Evolutionary conservation across 2,329 filamentous ascomycete genomes (phyloP).

Genomic region (Neonectria punicea): DNA sequence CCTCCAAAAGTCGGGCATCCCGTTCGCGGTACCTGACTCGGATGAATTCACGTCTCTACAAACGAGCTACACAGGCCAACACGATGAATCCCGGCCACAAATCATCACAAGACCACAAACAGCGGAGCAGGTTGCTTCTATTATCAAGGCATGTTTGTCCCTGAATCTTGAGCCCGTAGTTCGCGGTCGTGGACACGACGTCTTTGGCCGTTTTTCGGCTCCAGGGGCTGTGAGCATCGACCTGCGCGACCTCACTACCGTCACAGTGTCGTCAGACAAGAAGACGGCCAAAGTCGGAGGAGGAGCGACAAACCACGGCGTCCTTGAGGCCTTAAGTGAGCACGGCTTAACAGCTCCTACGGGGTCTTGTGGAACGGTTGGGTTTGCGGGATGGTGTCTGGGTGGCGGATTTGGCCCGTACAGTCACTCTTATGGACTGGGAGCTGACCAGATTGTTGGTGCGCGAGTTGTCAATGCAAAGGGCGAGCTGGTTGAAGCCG

Average conservation of each 20-base stretch:
- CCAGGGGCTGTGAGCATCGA: neutral
- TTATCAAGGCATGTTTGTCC: neutral
- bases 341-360: neutral
- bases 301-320: neutral
- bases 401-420: slow-evolving; percentile 23
- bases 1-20: neutral
- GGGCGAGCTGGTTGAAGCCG: slow-evolving; percentile 20
- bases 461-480: slow-evolving; percentile 21
- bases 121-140: neutral
- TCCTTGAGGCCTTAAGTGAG: neutral
- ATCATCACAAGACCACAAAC: neutral
- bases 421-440: slow-evolving; percentile 16
- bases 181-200: neutral
- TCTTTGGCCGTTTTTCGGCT: neutral
- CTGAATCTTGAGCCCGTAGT: neutral
- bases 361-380: slow-evolving; percentile 14
- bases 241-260: neutral
- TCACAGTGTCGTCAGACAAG: neutral
- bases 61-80: neutral
- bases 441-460: slow-evolving; percentile 22
- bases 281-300: neutral
- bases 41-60: neutral
- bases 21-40: neutral
- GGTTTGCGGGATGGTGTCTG: slow-evolving; percentile 20
- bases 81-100: neutral